Evolutionary conservation across 1,284 basidiomycete species (phyloP).

Genomic region (Naganishia sp.): DNA sequence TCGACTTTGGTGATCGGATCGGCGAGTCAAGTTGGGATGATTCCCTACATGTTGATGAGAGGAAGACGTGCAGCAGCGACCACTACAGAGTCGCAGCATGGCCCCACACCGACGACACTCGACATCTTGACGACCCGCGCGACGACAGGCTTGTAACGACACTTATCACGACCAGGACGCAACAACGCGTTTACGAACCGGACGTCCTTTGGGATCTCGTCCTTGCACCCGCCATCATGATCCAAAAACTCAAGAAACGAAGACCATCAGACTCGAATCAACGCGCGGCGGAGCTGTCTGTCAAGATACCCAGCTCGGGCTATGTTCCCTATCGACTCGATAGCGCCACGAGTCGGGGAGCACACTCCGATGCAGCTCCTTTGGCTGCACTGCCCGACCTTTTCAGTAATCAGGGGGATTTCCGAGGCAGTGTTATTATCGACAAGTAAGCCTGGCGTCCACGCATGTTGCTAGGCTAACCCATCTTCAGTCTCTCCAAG

Average conservation of each 20-base stretch:
- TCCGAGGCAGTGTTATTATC: slow-evolving; percentile 26
- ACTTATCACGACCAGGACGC: background rate
- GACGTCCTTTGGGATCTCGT: background rate
- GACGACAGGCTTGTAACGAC: background rate
- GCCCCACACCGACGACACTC: background rate
- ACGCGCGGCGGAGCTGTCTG: slow-evolving; percentile 5
- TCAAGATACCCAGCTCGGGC: slow-evolving; percentile 7
- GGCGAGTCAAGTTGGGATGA: background rate
- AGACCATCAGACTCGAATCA: slow-evolving; percentile 13
- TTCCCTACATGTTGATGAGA: background rate
- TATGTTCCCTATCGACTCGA: slow-evolving; percentile 4
- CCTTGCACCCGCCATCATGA: slow-evolving; percentile 2
- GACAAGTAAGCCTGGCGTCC: slow-evolving; percentile 12
- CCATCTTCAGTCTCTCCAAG: slow-evolving; percentile 23
- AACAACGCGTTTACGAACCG: background rate
- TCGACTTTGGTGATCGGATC: too few relatives aligned
- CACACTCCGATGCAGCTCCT: background rate
- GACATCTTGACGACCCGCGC: background rate
- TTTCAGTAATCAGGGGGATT: slow-evolving; percentile 21
- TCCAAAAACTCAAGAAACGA: slow-evolving; percentile 31
- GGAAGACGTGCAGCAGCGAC: background rate
- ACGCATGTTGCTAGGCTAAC: background rate
- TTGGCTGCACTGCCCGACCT: slow-evolving; percentile 24
- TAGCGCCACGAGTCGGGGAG: slow-evolving; percentile 1
- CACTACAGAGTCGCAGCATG: background rate